Base-by-base conservation (phyloP, 192 early-diverging fungal genomes). In the Rhizophagus prolifer region DNA sequence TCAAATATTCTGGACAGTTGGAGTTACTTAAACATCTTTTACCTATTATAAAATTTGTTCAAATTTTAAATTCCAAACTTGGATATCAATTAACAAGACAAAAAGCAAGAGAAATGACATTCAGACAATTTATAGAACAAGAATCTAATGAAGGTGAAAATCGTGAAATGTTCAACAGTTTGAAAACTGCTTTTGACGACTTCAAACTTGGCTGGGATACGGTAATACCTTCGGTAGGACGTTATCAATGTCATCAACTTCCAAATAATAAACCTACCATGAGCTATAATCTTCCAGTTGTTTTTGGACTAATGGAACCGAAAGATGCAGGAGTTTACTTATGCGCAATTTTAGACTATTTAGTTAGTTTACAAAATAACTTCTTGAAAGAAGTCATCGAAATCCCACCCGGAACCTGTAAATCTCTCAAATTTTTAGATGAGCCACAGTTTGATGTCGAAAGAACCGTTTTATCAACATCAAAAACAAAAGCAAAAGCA, bases 381-480 rank as follows among this genome's bases (percentile, higher is more conserved):
- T 77, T 77, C 46, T 19, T 77, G 44, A 47, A 46, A 41, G 68
- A 77, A 9, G 23, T 70, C 7, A 30, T 25, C 2, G n/a, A 13
- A 58, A 66, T 59, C 25, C 38, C 21, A 28, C 26, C 68, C 25
- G 76, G 46, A 77, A 68, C 23, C 6, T 70, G 68, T 44, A 14
- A 28, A 47, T 72, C 65, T 30, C 26, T 77, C 23, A 59, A 36
- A n/a, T 66, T 70, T 68, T 38, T 59, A 58, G 31, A 66, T 21
- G 70, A 36, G 16, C 19, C 31, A 19, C 12, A 9, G 0, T 31
- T 16, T 14, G 1, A 23, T 44, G 9, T 21, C 4, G 50, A 58
- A 72, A 14, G 13, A 16, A 30, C 21, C 26, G 31, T 2, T 47
- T 16, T 30, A 14, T 31, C 63, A 19, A 19, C 60, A n/a, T 44